phyloP scores from a whole-genome alignment of 768 basidiomycete genomes.

The Boletus patriciae region DNA sequence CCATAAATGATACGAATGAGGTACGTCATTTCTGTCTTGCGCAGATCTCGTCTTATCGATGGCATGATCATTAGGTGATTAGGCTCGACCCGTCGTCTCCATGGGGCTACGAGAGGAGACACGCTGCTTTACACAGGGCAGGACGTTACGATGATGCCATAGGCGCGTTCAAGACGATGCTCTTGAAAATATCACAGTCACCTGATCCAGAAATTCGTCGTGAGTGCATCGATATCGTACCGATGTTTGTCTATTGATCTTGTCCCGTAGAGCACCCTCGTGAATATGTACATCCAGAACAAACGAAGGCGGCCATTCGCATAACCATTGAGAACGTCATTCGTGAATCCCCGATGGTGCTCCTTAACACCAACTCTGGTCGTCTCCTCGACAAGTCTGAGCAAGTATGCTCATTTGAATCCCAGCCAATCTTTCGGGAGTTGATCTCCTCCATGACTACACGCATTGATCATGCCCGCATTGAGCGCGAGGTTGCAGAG shows the following conservation, averaged over 20 bases:
- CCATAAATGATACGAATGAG: no score
- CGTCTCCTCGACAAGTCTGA: no score
- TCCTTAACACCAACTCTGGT: no score
- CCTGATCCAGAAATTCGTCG: background rate
- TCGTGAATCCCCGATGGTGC: no score
- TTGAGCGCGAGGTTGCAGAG: no score
- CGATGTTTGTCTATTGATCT: background rate
- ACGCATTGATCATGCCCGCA: background rate
- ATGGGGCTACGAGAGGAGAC: no score
- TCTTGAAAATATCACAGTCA: conserved; percentile 2
- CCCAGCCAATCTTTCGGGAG: conserved; percentile 3
- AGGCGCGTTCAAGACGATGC: conserved; percentile 1
- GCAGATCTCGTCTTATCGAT: no score
- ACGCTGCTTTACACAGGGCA: no score
- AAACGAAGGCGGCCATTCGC: background rate
- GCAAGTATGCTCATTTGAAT: no score
- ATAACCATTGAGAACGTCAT: background rate
- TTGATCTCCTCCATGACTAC: conserved; percentile 6
- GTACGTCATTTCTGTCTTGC: no score
- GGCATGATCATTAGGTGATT: no score
- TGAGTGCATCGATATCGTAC: background rate
- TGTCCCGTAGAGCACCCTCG: background rate
- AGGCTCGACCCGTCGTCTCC: background rate
- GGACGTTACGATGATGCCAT: no score
- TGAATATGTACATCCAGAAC: background rate